phyloP scores from a whole-genome alignment of 2,329 filamentous ascomycete species.

The Claviceps purpurea region DNA sequence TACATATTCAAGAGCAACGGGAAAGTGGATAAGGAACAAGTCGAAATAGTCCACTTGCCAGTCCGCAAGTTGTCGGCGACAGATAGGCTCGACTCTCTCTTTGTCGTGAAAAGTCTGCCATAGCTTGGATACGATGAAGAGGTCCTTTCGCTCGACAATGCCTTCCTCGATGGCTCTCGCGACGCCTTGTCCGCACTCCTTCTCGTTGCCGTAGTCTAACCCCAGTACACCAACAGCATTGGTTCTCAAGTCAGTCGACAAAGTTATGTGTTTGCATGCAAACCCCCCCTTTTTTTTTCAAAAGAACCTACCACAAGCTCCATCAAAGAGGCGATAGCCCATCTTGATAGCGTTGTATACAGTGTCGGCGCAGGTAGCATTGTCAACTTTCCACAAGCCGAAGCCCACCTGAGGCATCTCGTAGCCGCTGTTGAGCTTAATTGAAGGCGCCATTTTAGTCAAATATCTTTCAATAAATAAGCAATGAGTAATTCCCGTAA shows the following conservation, averaged over 20 bases:
- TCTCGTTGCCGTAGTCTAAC: conserved; percentile 67
- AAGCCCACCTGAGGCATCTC: conserved; percentile 67
- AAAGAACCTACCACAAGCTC: conserved; percentile 28
- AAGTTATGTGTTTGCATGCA: neutral
- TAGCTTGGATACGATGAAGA: conserved; percentile 87
- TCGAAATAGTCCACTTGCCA: conserved; percentile 86
- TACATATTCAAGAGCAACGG: conserved; percentile 73
- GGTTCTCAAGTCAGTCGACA: neutral
- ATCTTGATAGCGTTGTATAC: conserved; percentile 63
- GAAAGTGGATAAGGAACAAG: conserved; percentile 82
- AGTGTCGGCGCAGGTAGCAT: conserved; percentile 56
- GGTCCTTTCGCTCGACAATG: conserved; percentile 68
- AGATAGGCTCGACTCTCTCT: conserved; percentile 63
- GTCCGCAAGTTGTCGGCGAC: conserved; percentile 63
- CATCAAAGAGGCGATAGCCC: conserved; percentile 47
- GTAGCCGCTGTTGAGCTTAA: conserved; percentile 52
- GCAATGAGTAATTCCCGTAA: neutral
- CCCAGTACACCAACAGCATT: neutral
- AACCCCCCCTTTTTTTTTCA: neutral
- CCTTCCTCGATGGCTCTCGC: conserved; percentile 70
- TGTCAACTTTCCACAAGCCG: conserved; percentile 74
- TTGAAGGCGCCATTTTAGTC: conserved; percentile 19
- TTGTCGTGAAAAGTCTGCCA: conserved; percentile 86
- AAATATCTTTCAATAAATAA: neutral
- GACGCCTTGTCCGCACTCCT: conserved; percentile 63